phyloP scores from a whole-genome alignment of 495 filamentous ascomycete genomes.

The Aspergillus carlsbadensis region DNA sequence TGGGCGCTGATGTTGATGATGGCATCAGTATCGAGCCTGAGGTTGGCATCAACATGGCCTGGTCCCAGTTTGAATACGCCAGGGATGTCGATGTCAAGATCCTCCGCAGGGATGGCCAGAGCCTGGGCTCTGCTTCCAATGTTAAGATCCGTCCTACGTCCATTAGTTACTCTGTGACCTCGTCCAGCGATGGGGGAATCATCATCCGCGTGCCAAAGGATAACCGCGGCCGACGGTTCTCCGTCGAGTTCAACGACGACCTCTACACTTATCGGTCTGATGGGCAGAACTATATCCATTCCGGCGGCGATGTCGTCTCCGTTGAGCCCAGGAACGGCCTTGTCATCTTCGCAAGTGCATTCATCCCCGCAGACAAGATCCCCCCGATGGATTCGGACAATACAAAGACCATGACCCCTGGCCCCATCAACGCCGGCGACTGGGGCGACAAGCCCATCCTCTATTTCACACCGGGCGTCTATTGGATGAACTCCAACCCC shows the following conservation, averaged over 20 bases:
- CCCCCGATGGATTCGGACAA: slow-evolving; percentile 3
- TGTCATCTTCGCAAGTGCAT: slow-evolving; percentile 29
- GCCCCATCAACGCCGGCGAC: slow-evolving; percentile 19
- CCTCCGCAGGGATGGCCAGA: background rate
- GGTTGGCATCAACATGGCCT: background rate
- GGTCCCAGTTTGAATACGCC: background rate
- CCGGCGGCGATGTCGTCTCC: slow-evolving; percentile 10
- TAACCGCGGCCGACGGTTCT: background rate
- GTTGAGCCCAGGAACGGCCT: slow-evolving; percentile 25
- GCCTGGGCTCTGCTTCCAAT: background rate
- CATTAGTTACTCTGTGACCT: background rate
- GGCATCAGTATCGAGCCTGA: background rate
- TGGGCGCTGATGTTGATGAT: background rate
- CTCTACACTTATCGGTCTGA: slow-evolving; percentile 8
- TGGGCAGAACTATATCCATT: slow-evolving; percentile 4
- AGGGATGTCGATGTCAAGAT: background rate
- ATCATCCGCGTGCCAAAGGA: slow-evolving; percentile 1
- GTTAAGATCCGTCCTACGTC: background rate
- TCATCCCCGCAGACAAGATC: slow-evolving; percentile 15
- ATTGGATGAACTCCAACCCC: slow-evolving; percentile 18
- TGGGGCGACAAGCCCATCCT: slow-evolving; percentile 14
- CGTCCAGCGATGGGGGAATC: slow-evolving; percentile 5
- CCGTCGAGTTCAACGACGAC: slow-evolving; percentile 8
- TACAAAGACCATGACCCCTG: slow-evolving; percentile 10
- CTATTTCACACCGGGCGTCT: slow-evolving; percentile 23